Percentiles rank a stretch among this genome's conserved stretches.
phyloP scores from a whole-genome alignment of 805 yeast genomes.

The Pichia occidentalis region DNA sequence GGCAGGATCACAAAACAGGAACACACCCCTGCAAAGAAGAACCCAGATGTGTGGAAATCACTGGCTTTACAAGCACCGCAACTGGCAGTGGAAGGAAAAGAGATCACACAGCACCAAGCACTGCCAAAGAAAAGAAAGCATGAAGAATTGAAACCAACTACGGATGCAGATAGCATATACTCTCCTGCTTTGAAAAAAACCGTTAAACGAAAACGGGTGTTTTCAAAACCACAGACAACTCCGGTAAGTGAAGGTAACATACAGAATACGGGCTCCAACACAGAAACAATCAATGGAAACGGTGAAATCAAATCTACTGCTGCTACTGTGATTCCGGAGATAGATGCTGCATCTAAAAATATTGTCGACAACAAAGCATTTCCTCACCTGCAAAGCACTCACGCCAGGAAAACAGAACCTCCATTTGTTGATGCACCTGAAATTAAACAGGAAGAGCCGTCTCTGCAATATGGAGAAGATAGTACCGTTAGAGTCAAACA shows the following conservation, averaged over 20 bases:
- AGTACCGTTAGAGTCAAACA: too few species aligned
- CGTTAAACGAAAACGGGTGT: constrained; percentile 21
- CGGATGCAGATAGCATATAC: constrained; percentile 17
- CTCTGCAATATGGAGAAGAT: too few species aligned
- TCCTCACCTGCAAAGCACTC: too few species aligned
- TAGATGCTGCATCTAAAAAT: too few species aligned
- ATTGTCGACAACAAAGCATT: too few species aligned
- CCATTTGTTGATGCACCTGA: too few species aligned
- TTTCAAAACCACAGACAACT: constrained; percentile 19
- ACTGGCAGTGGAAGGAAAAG: too few species aligned
- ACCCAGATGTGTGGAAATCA: too few species aligned
- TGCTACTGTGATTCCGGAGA: too few species aligned
- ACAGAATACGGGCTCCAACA: background rate
- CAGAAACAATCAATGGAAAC: constrained; percentile 5
- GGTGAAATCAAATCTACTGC: constrained; percentile 10
- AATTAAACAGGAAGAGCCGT: too few species aligned
- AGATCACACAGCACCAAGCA: background rate
- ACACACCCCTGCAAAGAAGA: background rate
- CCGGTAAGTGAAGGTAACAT: constrained; percentile 6
- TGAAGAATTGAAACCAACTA: background rate
- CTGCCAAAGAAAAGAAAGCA: background rate
- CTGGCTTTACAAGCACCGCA: too few species aligned
- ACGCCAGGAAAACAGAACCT: too few species aligned
- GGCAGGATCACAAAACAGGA: background rate
- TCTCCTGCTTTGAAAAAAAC: constrained; percentile 19